Conservation (phyloP, 805 yeast species). For the Wickerhamomyces queroliae region DNA sequence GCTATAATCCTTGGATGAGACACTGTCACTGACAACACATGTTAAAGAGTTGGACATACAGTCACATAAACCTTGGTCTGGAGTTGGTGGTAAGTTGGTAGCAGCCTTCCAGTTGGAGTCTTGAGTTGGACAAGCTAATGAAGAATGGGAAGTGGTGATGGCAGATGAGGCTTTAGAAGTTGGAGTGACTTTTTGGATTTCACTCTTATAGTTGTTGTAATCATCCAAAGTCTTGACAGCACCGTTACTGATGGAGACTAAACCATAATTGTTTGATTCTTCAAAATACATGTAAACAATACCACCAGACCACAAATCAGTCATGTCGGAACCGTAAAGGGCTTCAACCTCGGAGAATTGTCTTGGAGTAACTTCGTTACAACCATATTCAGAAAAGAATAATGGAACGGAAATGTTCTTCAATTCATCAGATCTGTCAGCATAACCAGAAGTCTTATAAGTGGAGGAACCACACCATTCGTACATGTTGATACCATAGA, state of each 20-base stretch:
- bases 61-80: conserved; percentile 55
- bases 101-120: conserved; percentile 58
- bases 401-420: conserved; percentile 61
- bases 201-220: conserved; percentile 55
- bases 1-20: conserved; percentile 50
- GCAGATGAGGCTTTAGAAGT: conserved; percentile 35
- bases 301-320: conserved; percentile 87
- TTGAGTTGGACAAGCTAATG: conserved; percentile 58
- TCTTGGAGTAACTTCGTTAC: conserved; percentile 68
- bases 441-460: conserved; percentile 58
- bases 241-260: conserved; percentile 45
- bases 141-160: conserved; percentile 35
- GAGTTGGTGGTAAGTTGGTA: conserved; percentile 74
- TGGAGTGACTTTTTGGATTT: conserved; percentile 52
- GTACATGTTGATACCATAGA: conserved; percentile 86
- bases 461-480: conserved; percentile 78
- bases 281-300: conserved; percentile 82
- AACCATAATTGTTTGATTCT: conserved; percentile 72
- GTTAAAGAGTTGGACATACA: conserved; percentile 50
- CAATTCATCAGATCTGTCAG: conserved; percentile 58
- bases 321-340: conserved; percentile 61
- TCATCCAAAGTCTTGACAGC: conserved; percentile 58
- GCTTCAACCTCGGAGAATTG: conserved; percentile 65
- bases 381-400: conserved; percentile 82
- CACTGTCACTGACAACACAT: conserved; percentile 58